Conservation (phyloP, 148 eudicot species). For the Dianthus caryophyllus region DNA sequence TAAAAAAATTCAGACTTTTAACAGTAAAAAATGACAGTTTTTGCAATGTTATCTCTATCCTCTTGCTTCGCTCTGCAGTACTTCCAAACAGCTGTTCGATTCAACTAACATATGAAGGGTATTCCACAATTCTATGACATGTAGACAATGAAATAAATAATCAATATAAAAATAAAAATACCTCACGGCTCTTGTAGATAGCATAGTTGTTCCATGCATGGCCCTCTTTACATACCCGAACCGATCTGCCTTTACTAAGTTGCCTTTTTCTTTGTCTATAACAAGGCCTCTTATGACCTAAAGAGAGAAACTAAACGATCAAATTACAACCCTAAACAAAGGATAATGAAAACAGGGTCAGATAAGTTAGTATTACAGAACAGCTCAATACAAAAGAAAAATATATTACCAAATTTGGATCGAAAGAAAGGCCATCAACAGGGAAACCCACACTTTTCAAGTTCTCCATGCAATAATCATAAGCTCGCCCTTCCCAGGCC, state of each 20-base stretch:
- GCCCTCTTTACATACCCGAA: constrained; percentile 97
- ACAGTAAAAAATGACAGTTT: neutral
- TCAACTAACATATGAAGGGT: neutral
- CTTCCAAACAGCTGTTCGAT: neutral
- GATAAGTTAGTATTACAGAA: neutral
- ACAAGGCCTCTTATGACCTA: constrained; percentile 98
- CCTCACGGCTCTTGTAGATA: constrained; percentile 88
- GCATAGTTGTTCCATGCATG: constrained; percentile 95
- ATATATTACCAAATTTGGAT: constrained; percentile 70
- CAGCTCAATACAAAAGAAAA: neutral
- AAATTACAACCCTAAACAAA: constrained; percentile 7
- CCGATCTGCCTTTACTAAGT: constrained; percentile 91
- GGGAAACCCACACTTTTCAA: constrained; percentile 81
- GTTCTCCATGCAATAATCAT: constrained; percentile 95
- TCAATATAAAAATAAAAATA: constrained; percentile 6
- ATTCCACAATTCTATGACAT: constrained; percentile 2
- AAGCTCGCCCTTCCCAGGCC: constrained; percentile 99
- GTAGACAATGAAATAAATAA: neutral
- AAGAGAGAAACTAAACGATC: constrained; percentile 20
- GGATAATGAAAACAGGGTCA: neutral
- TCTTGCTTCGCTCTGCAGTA: neutral
- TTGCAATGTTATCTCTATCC: neutral
- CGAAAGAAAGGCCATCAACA: constrained; percentile 96
- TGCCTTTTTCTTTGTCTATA: constrained; percentile 95
- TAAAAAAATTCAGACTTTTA: neutral